Base-by-base conservation (phyloP, 176 grass and related monocot genomes). In the Hsuehochloa calcarea region DNA sequence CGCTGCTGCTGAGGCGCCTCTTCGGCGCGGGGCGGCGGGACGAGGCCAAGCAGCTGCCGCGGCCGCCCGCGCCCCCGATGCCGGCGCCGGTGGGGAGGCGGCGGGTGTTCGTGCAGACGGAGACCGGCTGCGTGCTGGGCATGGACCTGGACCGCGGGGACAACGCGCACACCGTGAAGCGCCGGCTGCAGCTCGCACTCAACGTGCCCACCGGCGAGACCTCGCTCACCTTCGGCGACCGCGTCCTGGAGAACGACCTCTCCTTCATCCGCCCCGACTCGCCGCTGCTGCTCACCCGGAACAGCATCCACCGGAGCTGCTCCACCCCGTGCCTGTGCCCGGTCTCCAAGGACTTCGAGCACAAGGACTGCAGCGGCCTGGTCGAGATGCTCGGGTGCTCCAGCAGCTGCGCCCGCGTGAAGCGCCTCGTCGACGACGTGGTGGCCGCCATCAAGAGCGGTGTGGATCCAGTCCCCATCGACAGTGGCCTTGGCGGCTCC, bases 61-160 rank as follows among this genome's bases (percentile, higher is more conserved):
- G 62, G 8, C 60, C 85, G 5, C 20, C 85, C 16, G 52, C 70
- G 47, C 76, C 50, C 5, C n/a, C 83, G 40, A 40, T 70, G 64
- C 71, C 50, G 62, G 63, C 85, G 39, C 87, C 89, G 1, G 89
- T 69, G 23, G 94, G 94, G 17, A 39, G 91, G 87, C 87, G 91
- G 37, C 89, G 89, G 54, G 94, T 93, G 61, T 96, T 96, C 80
- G 91, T 96, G 72, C 94, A 96, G 85, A 96, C 94, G 71, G 94
- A 93, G 72, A 88, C 89, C 22, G 94, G 94, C 23, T 91, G 91
- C 76, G 94, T 96, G 60, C 81, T 93, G 49, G 89, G 86, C 63
- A 91, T 93, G 84, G 91, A 96, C 70, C 87, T 96, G 35, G 94
- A 96, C 72, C 89, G 94, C 26, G 54, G 87, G 34, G 91, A 96